A percentile compares a stretch with the other conserved stretches of the same genome.
Evolutionary conservation across 169 alveolate genomes (phyloP).

Genomic region (Cryptosporidium meleagridis): DNA sequence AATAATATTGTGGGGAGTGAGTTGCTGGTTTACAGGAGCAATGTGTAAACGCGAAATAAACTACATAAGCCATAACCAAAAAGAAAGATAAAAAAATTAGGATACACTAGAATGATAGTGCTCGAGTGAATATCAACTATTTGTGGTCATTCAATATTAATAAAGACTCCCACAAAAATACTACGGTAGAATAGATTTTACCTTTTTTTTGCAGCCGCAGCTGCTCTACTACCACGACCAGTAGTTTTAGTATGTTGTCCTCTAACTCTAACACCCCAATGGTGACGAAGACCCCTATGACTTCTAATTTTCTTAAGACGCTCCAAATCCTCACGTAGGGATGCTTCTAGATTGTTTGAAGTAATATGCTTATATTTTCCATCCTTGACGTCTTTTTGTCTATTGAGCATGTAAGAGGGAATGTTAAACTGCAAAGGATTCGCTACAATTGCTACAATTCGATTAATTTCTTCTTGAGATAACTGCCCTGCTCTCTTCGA

Average conservation of each 20-base stretch:
- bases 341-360: slow-evolving; percentile 95
- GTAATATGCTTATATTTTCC: slow-evolving; percentile 94
- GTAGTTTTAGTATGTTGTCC: slow-evolving; percentile 99
- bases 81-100: background rate
- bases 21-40: slow-evolving; percentile 70
- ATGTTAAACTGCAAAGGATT: slow-evolving; percentile 94
- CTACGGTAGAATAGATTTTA: slow-evolving; percentile 45
- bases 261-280: slow-evolving; percentile 98
- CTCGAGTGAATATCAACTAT: background rate
- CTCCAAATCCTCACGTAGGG: slow-evolving; percentile 98
- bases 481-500: slow-evolving; percentile 98
- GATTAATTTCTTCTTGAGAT: slow-evolving; percentile 93
- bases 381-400: slow-evolving; percentile 95
- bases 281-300: slow-evolving; percentile 98
- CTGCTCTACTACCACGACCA: slow-evolving; percentile 98
- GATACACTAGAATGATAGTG: background rate
- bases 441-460: slow-evolving; percentile 89
- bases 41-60: slow-evolving; percentile 66
- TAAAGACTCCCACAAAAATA: background rate
- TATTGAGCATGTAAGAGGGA: slow-evolving; percentile 98
- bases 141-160: background rate
- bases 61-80: slow-evolving; percentile 7
- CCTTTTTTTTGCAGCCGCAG: slow-evolving; percentile 97
- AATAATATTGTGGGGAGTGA: slow-evolving; percentile 61
- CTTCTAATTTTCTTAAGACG: slow-evolving; percentile 97